phyloP scores from a whole-genome alignment of 306 rosid species.

The Vigna nakashimae region DNA sequence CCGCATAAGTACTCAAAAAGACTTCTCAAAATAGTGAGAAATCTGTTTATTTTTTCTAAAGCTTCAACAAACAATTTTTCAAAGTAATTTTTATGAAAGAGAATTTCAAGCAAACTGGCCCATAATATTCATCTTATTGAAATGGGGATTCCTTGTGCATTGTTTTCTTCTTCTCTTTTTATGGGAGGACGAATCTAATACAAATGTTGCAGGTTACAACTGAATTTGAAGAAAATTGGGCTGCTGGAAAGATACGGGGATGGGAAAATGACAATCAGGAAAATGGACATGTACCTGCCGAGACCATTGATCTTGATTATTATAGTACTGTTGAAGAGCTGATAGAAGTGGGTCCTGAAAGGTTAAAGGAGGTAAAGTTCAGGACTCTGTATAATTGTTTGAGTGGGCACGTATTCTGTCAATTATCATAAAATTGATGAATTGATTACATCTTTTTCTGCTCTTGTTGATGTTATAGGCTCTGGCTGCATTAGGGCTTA shows the following conservation, averaged over 20 bases:
- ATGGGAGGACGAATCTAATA: constrained; percentile 37
- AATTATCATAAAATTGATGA: constrained; percentile 13
- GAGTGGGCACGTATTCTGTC: neutral
- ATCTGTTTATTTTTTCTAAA: neutral
- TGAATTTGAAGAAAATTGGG: constrained; percentile 92
- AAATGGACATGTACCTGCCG: constrained; percentile 63
- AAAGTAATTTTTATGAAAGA: neutral
- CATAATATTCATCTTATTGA: constrained; percentile 6
- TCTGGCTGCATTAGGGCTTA: constrained; percentile 77
- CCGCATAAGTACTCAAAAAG: neutral
- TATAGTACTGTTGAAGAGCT: constrained; percentile 87
- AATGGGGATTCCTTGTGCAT: neutral
- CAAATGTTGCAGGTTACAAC: constrained; percentile 61
- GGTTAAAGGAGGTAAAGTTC: constrained; percentile 82
- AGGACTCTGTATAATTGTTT: neutral
- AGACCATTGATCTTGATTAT: constrained; percentile 86
- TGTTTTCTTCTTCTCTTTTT: constrained; percentile 1
- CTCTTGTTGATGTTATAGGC: constrained; percentile 59
- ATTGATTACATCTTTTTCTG: constrained; percentile 11
- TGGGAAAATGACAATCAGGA: constrained; percentile 80
- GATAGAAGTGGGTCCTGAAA: constrained; percentile 88
- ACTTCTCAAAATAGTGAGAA: neutral
- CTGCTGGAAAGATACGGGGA: constrained; percentile 63
- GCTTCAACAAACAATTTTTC: neutral
- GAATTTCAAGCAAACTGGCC: neutral